A percentile compares a stretch with the other conserved stretches of the same genome.
Conservation (phyloP, 345 rosid genomes). For the Linum tenue region DNA sequence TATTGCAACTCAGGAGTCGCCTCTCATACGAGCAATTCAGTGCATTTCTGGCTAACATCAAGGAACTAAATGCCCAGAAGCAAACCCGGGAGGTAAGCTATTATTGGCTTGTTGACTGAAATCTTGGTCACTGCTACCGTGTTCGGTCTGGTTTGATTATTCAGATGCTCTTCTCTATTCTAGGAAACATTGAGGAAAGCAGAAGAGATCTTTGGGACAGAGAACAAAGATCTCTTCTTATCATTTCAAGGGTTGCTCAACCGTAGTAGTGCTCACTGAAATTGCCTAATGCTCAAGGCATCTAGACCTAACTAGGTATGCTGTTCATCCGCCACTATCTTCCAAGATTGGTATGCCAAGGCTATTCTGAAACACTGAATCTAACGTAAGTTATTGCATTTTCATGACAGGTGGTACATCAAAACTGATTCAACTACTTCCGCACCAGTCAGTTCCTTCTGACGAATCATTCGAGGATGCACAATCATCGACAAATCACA, state of each 20-base stretch:
- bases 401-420: too few species aligned
- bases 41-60: slow-evolving; percentile 82
- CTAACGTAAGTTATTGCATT: too few species aligned
- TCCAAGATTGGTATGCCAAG: background rate
- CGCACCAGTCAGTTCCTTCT: too few species aligned
- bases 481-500: too few species aligned
- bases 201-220: slow-evolving; percentile 79
- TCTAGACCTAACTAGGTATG: background rate
- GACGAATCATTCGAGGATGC: too few species aligned
- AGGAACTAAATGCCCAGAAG: slow-evolving; percentile 83
- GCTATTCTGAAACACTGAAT: too few species aligned
- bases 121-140: slow-evolving; percentile 1
- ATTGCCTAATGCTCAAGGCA: background rate
- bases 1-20: slow-evolving; percentile 52
- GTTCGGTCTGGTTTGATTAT: slow-evolving; percentile 1
- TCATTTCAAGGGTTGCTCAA: slow-evolving; percentile 78
- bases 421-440: too few species aligned
- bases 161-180: slow-evolving; percentile 7
- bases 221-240: slow-evolving; percentile 71
- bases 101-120: background rate
- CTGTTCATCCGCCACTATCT: background rate
- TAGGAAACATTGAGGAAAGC: slow-evolving; percentile 90
- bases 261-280: slow-evolving; percentile 24
- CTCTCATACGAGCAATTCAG: slow-evolving; percentile 88
- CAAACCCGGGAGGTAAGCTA: slow-evolving; percentile 74